These are phyloP conservation scores for Fusarium udum DNA, from an alignment of 2,329 filamentous ascomycete species.

Conservation along the genomic window DNA sequence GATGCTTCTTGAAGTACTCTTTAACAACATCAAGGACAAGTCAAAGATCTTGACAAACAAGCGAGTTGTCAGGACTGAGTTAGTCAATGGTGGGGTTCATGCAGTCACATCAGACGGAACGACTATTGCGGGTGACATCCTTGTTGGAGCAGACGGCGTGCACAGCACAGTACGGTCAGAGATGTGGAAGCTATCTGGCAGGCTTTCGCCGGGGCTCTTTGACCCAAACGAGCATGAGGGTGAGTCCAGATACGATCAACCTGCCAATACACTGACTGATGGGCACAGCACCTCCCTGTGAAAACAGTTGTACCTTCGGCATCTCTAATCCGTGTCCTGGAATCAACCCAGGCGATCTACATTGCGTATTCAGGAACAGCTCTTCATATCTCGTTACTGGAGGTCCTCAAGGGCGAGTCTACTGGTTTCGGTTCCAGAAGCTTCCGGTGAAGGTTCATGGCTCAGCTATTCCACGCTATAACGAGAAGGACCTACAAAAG, in stretches of 20 bases:
- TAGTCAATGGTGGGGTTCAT: neutral
- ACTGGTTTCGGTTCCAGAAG: conserved; percentile 6
- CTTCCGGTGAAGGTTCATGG: neutral
- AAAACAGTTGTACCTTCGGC: neutral
- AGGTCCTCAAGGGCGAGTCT: neutral
- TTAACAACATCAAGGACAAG: neutral
- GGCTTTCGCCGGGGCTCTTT: neutral
- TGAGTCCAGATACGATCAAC: neutral
- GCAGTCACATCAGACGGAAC: neutral
- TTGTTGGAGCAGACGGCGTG: neutral
- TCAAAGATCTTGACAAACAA: neutral
- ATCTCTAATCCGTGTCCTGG: neutral
- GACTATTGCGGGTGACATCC: neutral
- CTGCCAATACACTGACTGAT: neutral
- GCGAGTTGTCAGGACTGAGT: neutral
- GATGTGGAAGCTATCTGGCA: neutral
- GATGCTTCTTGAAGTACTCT: neutral
- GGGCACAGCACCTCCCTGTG: neutral
- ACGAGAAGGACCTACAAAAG: neutral
- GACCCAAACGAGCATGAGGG: neutral
- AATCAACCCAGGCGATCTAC: neutral
- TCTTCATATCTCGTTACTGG: neutral
- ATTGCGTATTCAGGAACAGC: neutral
- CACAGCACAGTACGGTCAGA: neutral
- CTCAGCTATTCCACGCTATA: neutral